Evolutionary conservation across 1,284 basidiomycete genomes (phyloP).

Genomic region (Tetrapyrgos nigripes): DNA sequence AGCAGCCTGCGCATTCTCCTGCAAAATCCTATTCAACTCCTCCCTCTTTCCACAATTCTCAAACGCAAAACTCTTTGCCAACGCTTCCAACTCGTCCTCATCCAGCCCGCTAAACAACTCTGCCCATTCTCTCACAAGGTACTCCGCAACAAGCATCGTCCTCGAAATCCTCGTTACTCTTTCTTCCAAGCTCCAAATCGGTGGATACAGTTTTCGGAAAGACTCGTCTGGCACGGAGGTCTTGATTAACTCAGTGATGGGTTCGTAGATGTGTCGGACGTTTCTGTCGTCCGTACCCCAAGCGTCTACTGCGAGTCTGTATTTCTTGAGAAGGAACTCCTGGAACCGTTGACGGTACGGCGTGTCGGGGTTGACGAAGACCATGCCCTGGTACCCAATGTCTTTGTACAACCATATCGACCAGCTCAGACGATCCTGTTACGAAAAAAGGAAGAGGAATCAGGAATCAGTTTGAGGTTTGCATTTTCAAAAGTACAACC

Average conservation of each 20-base stretch:
- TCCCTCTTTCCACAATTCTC: conserved; percentile 55
- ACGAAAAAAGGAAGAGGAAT: too few species aligned
- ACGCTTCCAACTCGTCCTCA: conserved; percentile 54
- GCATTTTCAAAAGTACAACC: neutral
- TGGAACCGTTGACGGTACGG: conserved; percentile 71
- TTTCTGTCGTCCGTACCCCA: conserved; percentile 68
- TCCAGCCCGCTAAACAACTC: conserved; percentile 63
- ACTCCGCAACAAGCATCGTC: conserved; percentile 69
- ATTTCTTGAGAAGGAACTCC: conserved; percentile 69
- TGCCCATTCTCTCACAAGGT: conserved; percentile 70
- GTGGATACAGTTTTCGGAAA: conserved; percentile 50
- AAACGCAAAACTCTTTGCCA: conserved; percentile 64
- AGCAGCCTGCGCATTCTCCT: conserved; percentile 31
- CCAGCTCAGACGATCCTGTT: conserved; percentile 73
- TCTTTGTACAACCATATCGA: conserved; percentile 89
- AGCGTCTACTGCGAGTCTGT: conserved; percentile 66
- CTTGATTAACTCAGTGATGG: conserved; percentile 59
- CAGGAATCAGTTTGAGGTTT: neutral
- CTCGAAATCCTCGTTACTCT: conserved; percentile 61
- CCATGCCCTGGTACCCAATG: conserved; percentile 87
- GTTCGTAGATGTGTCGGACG: conserved; percentile 63
- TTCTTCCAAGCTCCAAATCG: conserved; percentile 48
- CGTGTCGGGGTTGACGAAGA: conserved; percentile 69
- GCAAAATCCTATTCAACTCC: conserved; percentile 47
- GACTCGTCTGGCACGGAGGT: conserved; percentile 46